Evolutionary conservation across 1,284 basidiomycete genomes (phyloP), one percentile per base, ranked within the genome.

Genomic region (Fomitopsis palustris): DNA sequence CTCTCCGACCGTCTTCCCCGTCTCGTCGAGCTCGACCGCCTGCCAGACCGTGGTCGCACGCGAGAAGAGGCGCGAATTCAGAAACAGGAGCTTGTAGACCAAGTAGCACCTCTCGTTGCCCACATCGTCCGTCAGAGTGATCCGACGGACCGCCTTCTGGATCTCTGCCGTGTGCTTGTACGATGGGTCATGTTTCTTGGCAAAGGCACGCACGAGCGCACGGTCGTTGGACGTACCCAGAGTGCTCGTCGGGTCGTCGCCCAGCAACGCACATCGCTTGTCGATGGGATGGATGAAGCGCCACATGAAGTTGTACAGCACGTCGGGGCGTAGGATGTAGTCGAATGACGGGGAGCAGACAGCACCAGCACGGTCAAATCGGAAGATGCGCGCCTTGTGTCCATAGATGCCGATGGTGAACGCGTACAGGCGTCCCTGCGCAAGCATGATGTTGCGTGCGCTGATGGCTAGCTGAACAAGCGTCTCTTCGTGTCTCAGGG

Each of bases 381-480:
- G 61, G 16, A 47, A 56, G 42, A 66, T 61, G 21, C 62, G 64
- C 3, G 58, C 51, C 14, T 45, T 41, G 6, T 61, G 43, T 27
- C 62, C 64, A 41, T 66, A 66, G 21, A 66, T 35, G 6, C 64
- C 61, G 19, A 65, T 16, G 31, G 58, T 45, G 52, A 62, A 62
- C 3, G 47, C 45, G n/a, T 33, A 45, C 19, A 63, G 51, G 47
- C 56, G 21, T 0, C 55, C 47, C 33, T 65, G 64, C 4, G 60
- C 57, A 23, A 54, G 31, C 38, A 62, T 29, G 16, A 63, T 56
- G 25, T 56, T 49, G 6, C 60, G 55, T 8, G 64, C 64, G n/a
- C 51, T 53, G 31, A 56, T 55, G 3, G 60, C 54, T 4, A 63
- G 54, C 35, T 60, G 60, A 21, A 54, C 10, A 10, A 43, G 41